These are phyloP conservation scores for Aspergillus fijiensis DNA, from an alignment of 2,329 filamentous ascomycete genomes.

Conservation along the genomic window DNA sequence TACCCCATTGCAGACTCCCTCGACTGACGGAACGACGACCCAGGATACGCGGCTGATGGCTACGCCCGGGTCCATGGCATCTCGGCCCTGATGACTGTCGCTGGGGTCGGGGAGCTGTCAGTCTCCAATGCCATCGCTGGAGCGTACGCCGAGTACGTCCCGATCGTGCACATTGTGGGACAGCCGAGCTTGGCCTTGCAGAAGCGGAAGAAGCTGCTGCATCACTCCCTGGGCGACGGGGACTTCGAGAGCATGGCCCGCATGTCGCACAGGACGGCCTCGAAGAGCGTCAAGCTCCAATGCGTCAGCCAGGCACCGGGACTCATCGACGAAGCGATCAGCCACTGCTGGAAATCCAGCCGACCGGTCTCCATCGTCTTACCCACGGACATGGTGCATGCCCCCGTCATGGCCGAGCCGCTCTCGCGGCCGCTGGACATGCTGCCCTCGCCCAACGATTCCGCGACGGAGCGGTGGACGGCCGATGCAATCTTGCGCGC, in stretches of 20 bases:
- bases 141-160: slow-evolving; percentile 69
- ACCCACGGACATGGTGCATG: not conserved
- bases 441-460: not conserved
- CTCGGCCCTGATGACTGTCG: slow-evolving; percentile 28
- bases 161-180: slow-evolving; percentile 63
- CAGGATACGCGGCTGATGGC: slow-evolving; percentile 39
- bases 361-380: not conserved
- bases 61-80: slow-evolving; percentile 32
- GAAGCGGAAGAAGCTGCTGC: slow-evolving; percentile 48
- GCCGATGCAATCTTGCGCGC: not conserved
- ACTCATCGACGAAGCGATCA: slow-evolving; percentile 48
- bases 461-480: not conserved
- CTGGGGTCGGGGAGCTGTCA: slow-evolving; percentile 65
- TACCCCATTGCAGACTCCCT: no score
- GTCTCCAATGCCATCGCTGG: slow-evolving; percentile 73
- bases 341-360: not conserved
- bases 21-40: not conserved
- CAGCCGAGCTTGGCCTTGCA: slow-evolving; percentile 49
- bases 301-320: slow-evolving; percentile 34
- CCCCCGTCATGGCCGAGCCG: not conserved
- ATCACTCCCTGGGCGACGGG: slow-evolving; percentile 60
- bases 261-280: slow-evolving; percentile 14
- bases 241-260: slow-evolving; percentile 14
- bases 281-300: slow-evolving; percentile 47
- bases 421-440: not conserved